A percentile compares a stretch with the other conserved stretches of the same genome.
These are phyloP conservation scores for Ophiosphaerella herpotricha DNA, from an alignment of 2,329 filamentous ascomycete species.

Conservation along the genomic window DNA sequence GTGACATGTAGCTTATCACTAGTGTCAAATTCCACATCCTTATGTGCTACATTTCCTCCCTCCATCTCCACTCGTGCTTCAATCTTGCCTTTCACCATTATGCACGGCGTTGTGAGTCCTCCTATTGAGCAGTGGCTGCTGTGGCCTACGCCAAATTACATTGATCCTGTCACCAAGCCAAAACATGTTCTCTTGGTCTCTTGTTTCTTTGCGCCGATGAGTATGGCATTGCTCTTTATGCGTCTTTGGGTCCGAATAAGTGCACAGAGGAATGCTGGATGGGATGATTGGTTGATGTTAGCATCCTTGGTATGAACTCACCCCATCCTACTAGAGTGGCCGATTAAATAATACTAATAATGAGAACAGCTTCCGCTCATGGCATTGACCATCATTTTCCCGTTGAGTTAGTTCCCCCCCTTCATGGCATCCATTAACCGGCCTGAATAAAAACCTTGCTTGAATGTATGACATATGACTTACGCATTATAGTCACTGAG, in stretches of 20 bases:
- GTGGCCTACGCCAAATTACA: slow-evolving; percentile 25
- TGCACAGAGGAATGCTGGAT: slow-evolving; percentile 24
- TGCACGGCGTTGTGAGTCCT: slow-evolving; percentile 27
- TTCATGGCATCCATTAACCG: too few species aligned
- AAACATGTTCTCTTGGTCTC: slow-evolving; percentile 20
- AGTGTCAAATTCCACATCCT: too few species aligned
- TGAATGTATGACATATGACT: slow-evolving; percentile 1
- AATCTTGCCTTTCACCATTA: background rate
- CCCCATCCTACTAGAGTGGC: background rate
- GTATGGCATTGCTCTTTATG: slow-evolving; percentile 17
- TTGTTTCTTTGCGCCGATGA: slow-evolving; percentile 22
- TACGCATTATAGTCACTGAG: slow-evolving; percentile 14
- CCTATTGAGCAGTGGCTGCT: slow-evolving; percentile 16
- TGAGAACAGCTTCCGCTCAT: slow-evolving; percentile 11
- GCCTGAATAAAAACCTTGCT: background rate
- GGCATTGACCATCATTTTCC: slow-evolving; percentile 24
- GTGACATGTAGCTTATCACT: too few species aligned
- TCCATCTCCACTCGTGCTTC: too few species aligned
- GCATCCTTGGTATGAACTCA: slow-evolving; percentile 17
- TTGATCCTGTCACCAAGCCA: slow-evolving; percentile 15
- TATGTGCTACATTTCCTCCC: too few species aligned
- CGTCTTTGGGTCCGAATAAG: slow-evolving; percentile 26
- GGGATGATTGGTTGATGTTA: slow-evolving; percentile 33
- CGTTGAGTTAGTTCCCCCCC: slow-evolving; percentile 9
- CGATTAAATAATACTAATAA: background rate